Evolutionary conservation across 768 basidiomycete species (phyloP), one percentile per base, ranked within the genome.

Genomic region (Russula earlei): DNA sequence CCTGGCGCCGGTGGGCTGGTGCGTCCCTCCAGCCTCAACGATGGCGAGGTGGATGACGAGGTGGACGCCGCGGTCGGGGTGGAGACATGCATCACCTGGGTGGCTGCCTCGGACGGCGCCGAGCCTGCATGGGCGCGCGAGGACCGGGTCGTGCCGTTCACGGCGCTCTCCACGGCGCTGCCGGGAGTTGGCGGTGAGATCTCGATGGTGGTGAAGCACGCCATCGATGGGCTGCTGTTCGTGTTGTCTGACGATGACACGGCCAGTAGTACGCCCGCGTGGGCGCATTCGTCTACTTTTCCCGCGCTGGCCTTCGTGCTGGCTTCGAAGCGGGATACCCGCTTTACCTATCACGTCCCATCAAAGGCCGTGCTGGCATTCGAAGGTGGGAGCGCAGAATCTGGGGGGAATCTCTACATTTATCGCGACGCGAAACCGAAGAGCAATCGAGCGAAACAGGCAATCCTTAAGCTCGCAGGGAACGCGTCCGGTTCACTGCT

Each of bases 231-330:
- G 0, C 67, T 55, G 15, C 36, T 59, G 54, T 53, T 63, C 69
- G 62, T 66, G 54, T 31, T 67, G 15, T 44, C 62, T 14, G 60
- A 27, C 38, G 67, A 42, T 10, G 69, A 19, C 44, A 60, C 19
- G 59, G 20, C 41, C 10, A 38, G n/a, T 24, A 52, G 57, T 4
- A 49, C 62, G 55, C 71, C 77, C 7, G 58, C 56, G 29, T 95
- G 89, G 92, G 74, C 64, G 49, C 95, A 99, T 67, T 70, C 71
- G 4, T 76, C 82, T n/a, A 97, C 95, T 0, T 93, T 82, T 68
- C 83, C 87, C 19, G 95, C 93, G 0, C 77, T 99, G 24, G 80
- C 91, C 0, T 99, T 97, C 66, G 95, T 99, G 38, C 75, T 99
- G 48, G 91, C 91, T 9, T 91, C 90, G 12, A 97, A 97, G 67